These are phyloP conservation scores for Cicer yamashitae DNA, from an alignment of 306 rosid genomes.

Conservation along the genomic window DNA sequence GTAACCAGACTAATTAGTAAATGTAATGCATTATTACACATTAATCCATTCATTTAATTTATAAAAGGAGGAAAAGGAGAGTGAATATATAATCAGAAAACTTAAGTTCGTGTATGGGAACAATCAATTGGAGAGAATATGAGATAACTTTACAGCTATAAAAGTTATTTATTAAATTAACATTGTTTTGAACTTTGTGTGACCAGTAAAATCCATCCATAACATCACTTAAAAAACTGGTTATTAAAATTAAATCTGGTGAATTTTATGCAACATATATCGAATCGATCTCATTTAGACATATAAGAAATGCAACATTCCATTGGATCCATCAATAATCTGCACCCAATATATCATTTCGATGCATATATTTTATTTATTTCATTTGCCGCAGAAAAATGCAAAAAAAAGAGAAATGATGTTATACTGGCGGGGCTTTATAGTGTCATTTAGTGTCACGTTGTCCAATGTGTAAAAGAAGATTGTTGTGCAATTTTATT, in stretches of 20 bases:
- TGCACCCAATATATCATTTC: slow-evolving; percentile 47
- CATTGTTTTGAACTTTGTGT: slow-evolving; percentile 16
- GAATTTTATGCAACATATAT: slow-evolving; percentile 40
- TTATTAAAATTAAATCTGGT: slow-evolving; percentile 17
- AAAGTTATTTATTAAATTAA: slow-evolving; percentile 17
- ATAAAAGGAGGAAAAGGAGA: not conserved
- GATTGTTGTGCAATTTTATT: no score
- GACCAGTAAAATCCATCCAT: slow-evolving; percentile 7
- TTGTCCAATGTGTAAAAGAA: no score
- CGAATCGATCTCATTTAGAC: slow-evolving; percentile 26
- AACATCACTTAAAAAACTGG: not conserved
- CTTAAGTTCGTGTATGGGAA: not conserved
- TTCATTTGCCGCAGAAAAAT: not conserved
- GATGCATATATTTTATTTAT: slow-evolving; percentile 28
- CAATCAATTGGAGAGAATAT: slow-evolving; percentile 8
- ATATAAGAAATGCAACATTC: slow-evolving; percentile 50
- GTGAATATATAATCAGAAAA: not conserved
- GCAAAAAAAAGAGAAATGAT: not conserved
- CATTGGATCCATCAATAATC: slow-evolving; percentile 61
- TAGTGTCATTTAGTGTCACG: not conserved
- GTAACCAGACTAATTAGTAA: no score
- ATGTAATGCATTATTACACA: no score
- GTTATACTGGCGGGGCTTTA: not conserved
- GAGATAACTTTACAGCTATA: slow-evolving; percentile 10
- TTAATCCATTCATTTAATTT: no score